phyloP scores from a whole-genome alignment of 2,329 filamentous ascomycete species.

The Rhynchosporium graminicola region DNA sequence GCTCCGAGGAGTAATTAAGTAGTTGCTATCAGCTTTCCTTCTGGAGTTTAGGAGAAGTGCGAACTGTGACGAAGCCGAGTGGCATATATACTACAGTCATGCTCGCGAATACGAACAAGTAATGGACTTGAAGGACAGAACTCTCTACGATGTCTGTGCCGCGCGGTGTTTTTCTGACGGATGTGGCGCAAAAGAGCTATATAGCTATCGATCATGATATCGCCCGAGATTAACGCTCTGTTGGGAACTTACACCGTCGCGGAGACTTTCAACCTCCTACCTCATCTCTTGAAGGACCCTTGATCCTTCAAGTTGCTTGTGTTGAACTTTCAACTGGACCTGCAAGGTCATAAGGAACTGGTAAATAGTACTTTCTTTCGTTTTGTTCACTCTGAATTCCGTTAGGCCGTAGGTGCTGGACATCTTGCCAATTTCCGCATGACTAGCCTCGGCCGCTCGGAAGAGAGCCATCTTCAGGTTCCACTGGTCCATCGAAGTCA shows the following conservation, averaged over 20 bases:
- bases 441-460: no score
- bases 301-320: neutral
- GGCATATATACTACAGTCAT: slow-evolving; percentile 1
- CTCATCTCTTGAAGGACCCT: neutral
- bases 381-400: no score
- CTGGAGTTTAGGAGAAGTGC: neutral
- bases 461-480: no score
- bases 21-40: neutral
- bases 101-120: neutral
- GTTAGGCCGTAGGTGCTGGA: no score
- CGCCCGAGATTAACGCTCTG: neutral
- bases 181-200: slow-evolving; percentile 9
- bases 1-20: neutral
- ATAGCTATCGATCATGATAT: neutral
- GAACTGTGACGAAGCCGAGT: neutral
- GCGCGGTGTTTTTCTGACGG: neutral
- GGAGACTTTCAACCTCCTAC: slow-evolving; percentile 2
- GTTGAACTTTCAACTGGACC: neutral
- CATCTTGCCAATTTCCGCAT: no score
- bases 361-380: neutral
- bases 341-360: neutral
- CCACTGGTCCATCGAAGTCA: no score
- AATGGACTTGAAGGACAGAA: neutral
- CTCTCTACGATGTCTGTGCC: neutral
- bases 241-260: neutral